Evolutionary conservation across 139 green algal genomes (phyloP), one percentile per base, ranked within the genome.

Genomic region (Spirogloea muscicola): DNA sequence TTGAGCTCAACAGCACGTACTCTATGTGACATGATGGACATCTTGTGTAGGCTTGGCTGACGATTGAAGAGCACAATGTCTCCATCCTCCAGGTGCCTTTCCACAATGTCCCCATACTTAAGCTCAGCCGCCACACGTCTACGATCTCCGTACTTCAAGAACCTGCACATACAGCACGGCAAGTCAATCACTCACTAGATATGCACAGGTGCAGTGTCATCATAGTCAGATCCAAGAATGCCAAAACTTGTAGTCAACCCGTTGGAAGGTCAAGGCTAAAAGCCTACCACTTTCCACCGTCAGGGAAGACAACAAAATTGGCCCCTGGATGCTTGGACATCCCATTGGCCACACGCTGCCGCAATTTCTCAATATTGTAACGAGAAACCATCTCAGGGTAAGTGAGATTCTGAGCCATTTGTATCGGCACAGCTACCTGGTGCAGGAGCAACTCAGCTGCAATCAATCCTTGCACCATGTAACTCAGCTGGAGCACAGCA

Each of bases 1-100:
- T n/a, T n/a, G n/a, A n/a, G n/a, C n/a, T n/a, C n/a, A n/a, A n/a
- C n/a, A n/a, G n/a, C n/a, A 10, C 65, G 16, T 41, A 80, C 83
- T 42, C 89, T 68, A 81, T 97, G 93, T 3, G 91, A 88, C 94
- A 97, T 97, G 88, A 99, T 99, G 80, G 91, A 97, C 75, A 98
- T 91, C 18, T 91, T 36, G 80, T 99, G 94, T 58, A 98, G 86
- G 2, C 82, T 91, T 71, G 94, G 94, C 85, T 99, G 94, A 21
- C 94, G 89, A 87, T 99, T 99, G 89, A 99, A 99, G 16, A 99
- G 89, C 38, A 98, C 88, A 29, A 98, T 81, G 76, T 99, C 94
- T 13, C 92, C 94, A 69, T 97, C 88, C 36, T 82, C 75, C 36
- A 98, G 84, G 84, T 98, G 93, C 2, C 93, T 79, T 76, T 97